Evolutionary conservation across 495 filamentous ascomycete genomes (phyloP), one percentile per base, ranked within the genome.

Genomic region (Aspergillus sclerotioniger): DNA sequence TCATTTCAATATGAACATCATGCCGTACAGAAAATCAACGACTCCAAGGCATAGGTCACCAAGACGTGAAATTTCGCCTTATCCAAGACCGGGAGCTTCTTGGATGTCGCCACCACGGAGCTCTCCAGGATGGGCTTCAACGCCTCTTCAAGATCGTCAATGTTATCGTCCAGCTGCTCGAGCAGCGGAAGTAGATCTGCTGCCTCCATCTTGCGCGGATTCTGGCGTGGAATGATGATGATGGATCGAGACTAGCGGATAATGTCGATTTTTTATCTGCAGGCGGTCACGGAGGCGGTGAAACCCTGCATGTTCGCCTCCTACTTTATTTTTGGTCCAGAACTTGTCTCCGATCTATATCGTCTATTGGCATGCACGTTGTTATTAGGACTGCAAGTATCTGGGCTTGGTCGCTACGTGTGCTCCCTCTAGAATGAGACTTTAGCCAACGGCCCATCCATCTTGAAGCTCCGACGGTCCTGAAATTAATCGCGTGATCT

Each of bases 11-110:
- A 35, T 16, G 17, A 29, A 33, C 31, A 19, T 19, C 32, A 21
- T 3, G 69, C 85, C 85, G 57, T 72, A 95, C 90, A 93, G 72
- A 95, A 98, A 19, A 98, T 70, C 13, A 96, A 75, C n/a, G 91
- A 95, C 61, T 98, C 92, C 51, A 98, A 84, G 0, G 92, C 83
- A 69, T 98, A 98, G 0, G 90, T 87, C 46, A 84, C 75, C 31
- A 94, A 71, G 16, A 95, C 87, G 65, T 94, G 90, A 56, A 96
- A 84, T 74, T 96, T 95, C 17, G 94, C 93, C 71, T 90, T 94
- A 78, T 98, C 94, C 55, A 97, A 77, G 9, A 98, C 79, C 1
- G 95, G 92, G 32, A 98, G 76, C 69, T 90, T 94, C 55, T 81
- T 84, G 6, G 90, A 84, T 8, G 81, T 78, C 50, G 88, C 84